Conservation (phyloP, 345 rosid genomes). For the Garcia nutans region DNA sequence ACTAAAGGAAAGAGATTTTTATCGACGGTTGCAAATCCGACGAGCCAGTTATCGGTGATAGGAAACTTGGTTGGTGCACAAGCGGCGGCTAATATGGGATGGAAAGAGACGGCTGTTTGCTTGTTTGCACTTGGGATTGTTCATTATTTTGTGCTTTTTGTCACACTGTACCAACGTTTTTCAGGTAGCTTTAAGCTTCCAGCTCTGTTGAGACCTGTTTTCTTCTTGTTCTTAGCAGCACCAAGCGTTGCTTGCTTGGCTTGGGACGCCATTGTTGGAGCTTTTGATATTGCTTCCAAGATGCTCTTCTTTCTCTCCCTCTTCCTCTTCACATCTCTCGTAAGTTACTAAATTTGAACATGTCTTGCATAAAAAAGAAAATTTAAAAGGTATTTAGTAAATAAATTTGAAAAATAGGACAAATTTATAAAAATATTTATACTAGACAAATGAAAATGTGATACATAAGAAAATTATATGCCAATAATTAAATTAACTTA, state of each 20-base stretch:
- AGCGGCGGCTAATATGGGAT: slow-evolving; percentile 30
- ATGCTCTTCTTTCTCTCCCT: slow-evolving; percentile 34
- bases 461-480: too few relatives aligned
- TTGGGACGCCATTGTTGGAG: slow-evolving; percentile 27
- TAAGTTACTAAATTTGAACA: neutral
- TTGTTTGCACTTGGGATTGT: slow-evolving; percentile 28
- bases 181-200: slow-evolving; percentile 19
- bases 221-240: slow-evolving; percentile 32
- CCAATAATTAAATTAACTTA: too few relatives aligned
- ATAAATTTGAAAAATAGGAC: too few relatives aligned
- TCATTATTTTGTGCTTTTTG: slow-evolving; percentile 32
- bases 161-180: slow-evolving; percentile 27
- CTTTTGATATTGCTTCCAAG: slow-evolving; percentile 23
- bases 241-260: slow-evolving; percentile 25
- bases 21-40: slow-evolving; percentile 28
- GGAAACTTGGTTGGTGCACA: slow-evolving; percentile 32
- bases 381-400: too few relatives aligned
- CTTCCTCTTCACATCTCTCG: slow-evolving; percentile 29
- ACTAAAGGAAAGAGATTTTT: slow-evolving; percentile 35
- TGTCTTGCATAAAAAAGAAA: too few relatives aligned
- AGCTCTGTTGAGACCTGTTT: slow-evolving; percentile 26
- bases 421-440: too few relatives aligned
- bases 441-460: too few relatives aligned
- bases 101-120: slow-evolving; percentile 27
- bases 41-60: slow-evolving; percentile 31